phyloP scores from a whole-genome alignment of 345 rosid species.

The Hibiscus syriacus region DNA sequence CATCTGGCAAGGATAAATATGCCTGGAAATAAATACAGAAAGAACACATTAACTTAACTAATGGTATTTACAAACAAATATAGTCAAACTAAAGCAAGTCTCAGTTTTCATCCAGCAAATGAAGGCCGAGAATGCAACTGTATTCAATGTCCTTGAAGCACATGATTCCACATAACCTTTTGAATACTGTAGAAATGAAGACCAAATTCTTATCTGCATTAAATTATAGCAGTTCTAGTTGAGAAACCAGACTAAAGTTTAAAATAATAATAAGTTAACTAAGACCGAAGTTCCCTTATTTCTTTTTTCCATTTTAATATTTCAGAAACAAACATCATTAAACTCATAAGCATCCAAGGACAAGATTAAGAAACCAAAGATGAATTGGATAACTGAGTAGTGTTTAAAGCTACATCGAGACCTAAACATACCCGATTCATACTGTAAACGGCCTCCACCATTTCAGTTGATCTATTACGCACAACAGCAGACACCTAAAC shows the following conservation, averaged over 20 bases:
- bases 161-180: not conserved
- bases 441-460: conserved; percentile 84
- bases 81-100: not conserved
- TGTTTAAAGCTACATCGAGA: not conserved
- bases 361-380: not conserved
- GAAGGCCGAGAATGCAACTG: not conserved
- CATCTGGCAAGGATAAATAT: conserved; percentile 90
- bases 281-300: not conserved
- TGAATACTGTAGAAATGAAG: not conserved
- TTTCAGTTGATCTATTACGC: conserved; percentile 65
- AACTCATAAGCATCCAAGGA: not conserved
- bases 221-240: not conserved
- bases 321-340: not conserved
- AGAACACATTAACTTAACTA: not conserved
- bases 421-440: conserved; percentile 59
- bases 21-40: conserved; percentile 44
- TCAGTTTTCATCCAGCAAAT: conserved; percentile 2
- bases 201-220: not conserved
- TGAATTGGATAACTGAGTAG: not conserved
- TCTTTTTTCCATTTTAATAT: not conserved
- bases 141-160: not conserved
- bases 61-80: not conserved
- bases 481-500: conserved; percentile 60
- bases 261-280: not conserved
- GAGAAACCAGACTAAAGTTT: not conserved